phyloP scores from a whole-genome alignment of 441 rosid genomes.

The Bocquillonia castaneifolia region DNA sequence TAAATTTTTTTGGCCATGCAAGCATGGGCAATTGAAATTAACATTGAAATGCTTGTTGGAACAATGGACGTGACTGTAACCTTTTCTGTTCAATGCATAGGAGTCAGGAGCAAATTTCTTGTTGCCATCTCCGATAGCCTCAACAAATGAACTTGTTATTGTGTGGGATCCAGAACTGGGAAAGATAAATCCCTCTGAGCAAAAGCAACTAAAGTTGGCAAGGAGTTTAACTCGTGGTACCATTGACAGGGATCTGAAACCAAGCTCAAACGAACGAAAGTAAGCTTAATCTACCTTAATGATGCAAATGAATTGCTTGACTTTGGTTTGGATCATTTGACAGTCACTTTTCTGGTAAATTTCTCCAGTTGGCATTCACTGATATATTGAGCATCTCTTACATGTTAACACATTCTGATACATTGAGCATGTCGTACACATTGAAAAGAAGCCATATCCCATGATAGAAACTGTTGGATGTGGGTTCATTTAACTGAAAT shows the following conservation, averaged over 20 bases:
- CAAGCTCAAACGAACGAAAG: slow-evolving; percentile 77
- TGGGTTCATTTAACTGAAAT: not conserved
- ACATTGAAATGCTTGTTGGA: not conserved
- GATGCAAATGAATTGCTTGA: slow-evolving; percentile 9
- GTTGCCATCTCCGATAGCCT: slow-evolving; percentile 73
- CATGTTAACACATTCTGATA: no score
- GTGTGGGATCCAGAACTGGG: slow-evolving; percentile 97
- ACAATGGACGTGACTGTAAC: slow-evolving; percentile 1
- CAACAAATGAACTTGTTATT: slow-evolving; percentile 88
- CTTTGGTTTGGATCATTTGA: not conserved
- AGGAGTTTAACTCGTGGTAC: slow-evolving; percentile 95
- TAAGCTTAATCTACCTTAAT: slow-evolving; percentile 35
- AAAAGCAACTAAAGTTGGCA: slow-evolving; percentile 93
- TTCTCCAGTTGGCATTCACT: not conserved
- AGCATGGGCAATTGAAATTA: not conserved
- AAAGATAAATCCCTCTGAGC: slow-evolving; percentile 87
- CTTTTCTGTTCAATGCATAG: slow-evolving; percentile 36
- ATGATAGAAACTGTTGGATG: slow-evolving; percentile 5
- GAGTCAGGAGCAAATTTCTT: slow-evolving; percentile 90
- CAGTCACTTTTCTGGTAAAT: not conserved
- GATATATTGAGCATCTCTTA: not conserved
- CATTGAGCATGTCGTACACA: not conserved
- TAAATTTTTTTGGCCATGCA: not conserved
- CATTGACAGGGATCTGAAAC: slow-evolving; percentile 97
- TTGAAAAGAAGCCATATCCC: no score